Base-by-base conservation (phyloP, 2,329 filamentous ascomycete species). In the Akanthomyces muscarius region DNA sequence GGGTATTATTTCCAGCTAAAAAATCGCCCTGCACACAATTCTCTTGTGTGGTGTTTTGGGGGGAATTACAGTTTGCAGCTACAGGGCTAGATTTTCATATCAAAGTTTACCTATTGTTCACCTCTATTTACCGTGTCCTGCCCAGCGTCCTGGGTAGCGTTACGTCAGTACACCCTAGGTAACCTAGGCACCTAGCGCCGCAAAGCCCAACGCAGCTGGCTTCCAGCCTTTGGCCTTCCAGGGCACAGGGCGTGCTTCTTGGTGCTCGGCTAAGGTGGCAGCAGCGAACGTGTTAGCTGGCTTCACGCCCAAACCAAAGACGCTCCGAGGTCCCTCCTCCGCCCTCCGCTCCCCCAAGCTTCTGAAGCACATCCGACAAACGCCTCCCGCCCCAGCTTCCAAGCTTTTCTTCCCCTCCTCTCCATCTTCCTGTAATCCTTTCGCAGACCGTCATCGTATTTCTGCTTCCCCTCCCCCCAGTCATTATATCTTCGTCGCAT, bases 291-390 rank as follows among this genome's bases (percentile, higher is more conserved):
- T 61, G 58, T 61, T 61, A 41, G 48, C 41, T 33, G 58, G 33
- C 48, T 61, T 61, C 47, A 60, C 41, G 36, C 53, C 18, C n/a
- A 18, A 51, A 42, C 28, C 28, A 42, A 38, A 60, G 48, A 44
- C 48, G 48, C 48, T 53, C 58, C 58, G 58, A 61, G 58, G 58
- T 61, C 48, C 58, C 38, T 61, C 58, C 36, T 45, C 56, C 58
- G 48, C 16, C 58, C 36, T 45, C 56, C 58, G 48, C 16, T 30
- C 47, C 36, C 33, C 45, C 30, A 42, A 51, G 38, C 54, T 47
- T 45, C 41, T 33, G 16, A 28, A 55, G 50, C 25, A 33, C 41
- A 45, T 44, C 18, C 25, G 41, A 45, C 38, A 47, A 33, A 57
- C 54, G 41, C 25, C 44, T 58, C 55, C 38, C 36, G 28, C 11